Base-by-base conservation (phyloP, 192 early-diverging fungal species). In the Coemansia sp. region DNA sequence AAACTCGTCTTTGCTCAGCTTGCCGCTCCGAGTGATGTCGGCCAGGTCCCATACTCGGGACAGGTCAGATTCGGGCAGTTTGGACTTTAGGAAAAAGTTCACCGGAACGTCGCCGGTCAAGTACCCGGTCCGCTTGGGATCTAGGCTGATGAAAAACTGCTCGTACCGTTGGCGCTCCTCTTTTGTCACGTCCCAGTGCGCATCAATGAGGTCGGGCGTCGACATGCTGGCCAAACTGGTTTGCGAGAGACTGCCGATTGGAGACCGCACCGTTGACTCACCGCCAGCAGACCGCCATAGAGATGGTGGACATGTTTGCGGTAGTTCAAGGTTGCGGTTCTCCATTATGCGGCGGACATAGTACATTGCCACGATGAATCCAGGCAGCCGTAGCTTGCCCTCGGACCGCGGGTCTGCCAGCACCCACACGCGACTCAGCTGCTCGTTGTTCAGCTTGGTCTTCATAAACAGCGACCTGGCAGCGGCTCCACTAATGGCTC, bases 341-440 rank as follows among this genome's bases (percentile, higher is more conserved):
- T 90, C 86, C 86, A 93, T 93, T 18, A 90, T 75, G 57, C 87
- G 84, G 16, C 89, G 85, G 57, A 98, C 88, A 61, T 92, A 89
- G 66, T 87, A 85, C 94, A 98, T 96, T 39, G 93, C 93, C 54
- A 93, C 87, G 45, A 90, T 85, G 72, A 98, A 98, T 69, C 95
- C 93, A 9, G 86, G 78, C 54, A 92, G 78, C 57, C 88, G 85
- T 32, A 98, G 70, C 54, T 86, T 85, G 48, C 91, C 91, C 19
- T 87, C 74, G 1, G 75, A 61, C 37, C 86, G 84, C 12, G 87
- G 85, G 68, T 98, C 94, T 4, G 90, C 92, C 64, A 98, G 71
- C 56, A 61, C 52, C 95, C 96, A 98, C 48, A 98, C 89, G 39
- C 86, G 85, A 19, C 84, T 76, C 29, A 98, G 83, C 59, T 77